phyloP scores from a whole-genome alignment of 2,329 filamentous ascomycete species.

The Rutstroemia sp. region DNA sequence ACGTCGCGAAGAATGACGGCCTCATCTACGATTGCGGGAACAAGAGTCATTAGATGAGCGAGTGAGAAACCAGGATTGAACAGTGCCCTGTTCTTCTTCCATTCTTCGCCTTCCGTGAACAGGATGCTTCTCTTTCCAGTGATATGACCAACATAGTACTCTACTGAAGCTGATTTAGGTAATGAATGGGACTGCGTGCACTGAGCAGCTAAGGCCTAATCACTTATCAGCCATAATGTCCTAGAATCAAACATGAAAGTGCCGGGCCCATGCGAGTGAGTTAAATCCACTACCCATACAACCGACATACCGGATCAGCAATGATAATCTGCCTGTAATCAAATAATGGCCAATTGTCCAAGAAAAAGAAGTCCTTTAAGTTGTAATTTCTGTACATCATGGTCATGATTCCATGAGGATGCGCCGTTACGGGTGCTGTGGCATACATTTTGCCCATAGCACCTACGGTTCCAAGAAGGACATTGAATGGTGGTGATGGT shows the following conservation, averaged over 20 bases:
- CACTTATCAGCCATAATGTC: not conserved
- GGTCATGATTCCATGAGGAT: slow-evolving; percentile 9
- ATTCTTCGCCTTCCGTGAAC: slow-evolving; percentile 19
- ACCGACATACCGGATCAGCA: slow-evolving; percentile 4
- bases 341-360: slow-evolving; percentile 10
- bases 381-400: slow-evolving; percentile 5
- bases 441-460: slow-evolving; percentile 1
- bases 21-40: slow-evolving; percentile 18
- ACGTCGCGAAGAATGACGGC: slow-evolving; percentile 10
- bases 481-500: slow-evolving; percentile 5
- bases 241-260: not conserved
- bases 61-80: slow-evolving; percentile 23
- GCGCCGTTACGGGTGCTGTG: not conserved
- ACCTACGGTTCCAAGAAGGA: not conserved
- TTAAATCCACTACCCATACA: no score
- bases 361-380: slow-evolving; percentile 1
- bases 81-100: slow-evolving; percentile 19
- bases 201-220: slow-evolving; percentile 4
- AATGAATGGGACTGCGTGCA: slow-evolving; percentile 7
- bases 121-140: slow-evolving; percentile 13
- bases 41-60: slow-evolving; percentile 14
- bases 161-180: not conserved
- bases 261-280: not conserved
- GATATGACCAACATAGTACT: slow-evolving; percentile 2
- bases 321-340: slow-evolving; percentile 4